A percentile compares a stretch with the other conserved stretches of the same genome.
These are phyloP conservation scores for Rostrohypoxylon terebratum DNA, from an alignment of 495 filamentous ascomycete species.

Conservation along the genomic window DNA sequence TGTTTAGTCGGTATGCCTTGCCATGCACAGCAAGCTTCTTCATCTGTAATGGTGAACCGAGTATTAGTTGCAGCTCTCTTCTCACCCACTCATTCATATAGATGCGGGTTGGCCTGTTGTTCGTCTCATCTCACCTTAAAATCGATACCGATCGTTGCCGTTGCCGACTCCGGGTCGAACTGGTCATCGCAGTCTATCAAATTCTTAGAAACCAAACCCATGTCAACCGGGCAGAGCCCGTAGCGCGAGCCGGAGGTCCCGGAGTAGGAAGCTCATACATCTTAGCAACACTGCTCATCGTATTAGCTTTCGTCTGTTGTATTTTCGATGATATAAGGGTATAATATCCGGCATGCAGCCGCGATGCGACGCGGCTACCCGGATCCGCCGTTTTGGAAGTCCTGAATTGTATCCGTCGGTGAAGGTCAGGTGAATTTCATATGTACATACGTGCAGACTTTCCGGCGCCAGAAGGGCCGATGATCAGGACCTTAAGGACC, in stretches of 20 bases:
- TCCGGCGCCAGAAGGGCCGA: slow-evolving; percentile 65
- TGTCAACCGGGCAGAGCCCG: not conserved
- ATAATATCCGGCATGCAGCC: not conserved
- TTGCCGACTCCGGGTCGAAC: slow-evolving; percentile 67
- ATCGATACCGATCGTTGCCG: slow-evolving; percentile 71
- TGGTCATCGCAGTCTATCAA: slow-evolving; percentile 67
- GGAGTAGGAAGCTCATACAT: slow-evolving; percentile 52
- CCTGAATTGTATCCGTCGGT: not conserved
- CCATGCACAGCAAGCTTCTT: slow-evolving; percentile 63
- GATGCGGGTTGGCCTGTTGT: not conserved
- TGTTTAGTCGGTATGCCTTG: slow-evolving; percentile 65
- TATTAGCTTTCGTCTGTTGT: slow-evolving; percentile 23
- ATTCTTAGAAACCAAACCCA: slow-evolving; percentile 8
- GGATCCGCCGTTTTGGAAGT: not conserved
- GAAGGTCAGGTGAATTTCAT: slow-evolving; percentile 9
- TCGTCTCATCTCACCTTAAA: slow-evolving; percentile 61
- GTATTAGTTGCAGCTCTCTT: slow-evolving; percentile 7
- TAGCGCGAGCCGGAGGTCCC: not conserved
- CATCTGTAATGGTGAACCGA: slow-evolving; percentile 45
- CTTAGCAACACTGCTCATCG: slow-evolving; percentile 46
- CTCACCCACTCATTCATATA: not conserved
- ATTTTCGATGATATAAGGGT: not conserved
- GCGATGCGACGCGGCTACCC: not conserved
- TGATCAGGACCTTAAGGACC: slow-evolving; percentile 65
- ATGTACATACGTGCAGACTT: slow-evolving; percentile 64